These are phyloP conservation scores for Monosporascus sp. DNA, from an alignment of 2,329 filamentous ascomycete genomes.

Conservation along the genomic window DNA sequence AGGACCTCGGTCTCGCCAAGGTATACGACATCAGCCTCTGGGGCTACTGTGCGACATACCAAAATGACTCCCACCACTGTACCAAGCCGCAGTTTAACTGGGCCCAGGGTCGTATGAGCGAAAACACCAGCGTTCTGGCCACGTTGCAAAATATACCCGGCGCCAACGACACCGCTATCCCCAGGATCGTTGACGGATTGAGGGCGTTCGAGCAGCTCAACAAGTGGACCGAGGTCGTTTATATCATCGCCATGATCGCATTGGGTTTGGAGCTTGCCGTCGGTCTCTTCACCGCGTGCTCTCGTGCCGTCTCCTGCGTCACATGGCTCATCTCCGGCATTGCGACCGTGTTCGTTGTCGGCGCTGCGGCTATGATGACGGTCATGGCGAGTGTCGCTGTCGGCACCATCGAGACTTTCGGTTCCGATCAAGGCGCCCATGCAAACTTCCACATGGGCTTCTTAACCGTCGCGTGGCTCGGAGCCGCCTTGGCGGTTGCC, in stretches of 20 bases:
- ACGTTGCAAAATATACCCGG: slow-evolving; percentile 42
- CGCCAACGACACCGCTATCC: slow-evolving; percentile 59
- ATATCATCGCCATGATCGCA: slow-evolving; percentile 65
- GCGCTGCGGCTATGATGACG: slow-evolving; percentile 68
- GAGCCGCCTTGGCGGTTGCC: slow-evolving; percentile 68
- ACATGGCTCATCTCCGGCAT: slow-evolving; percentile 72
- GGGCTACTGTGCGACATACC: slow-evolving; percentile 72
- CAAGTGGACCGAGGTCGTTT: slow-evolving; percentile 80
- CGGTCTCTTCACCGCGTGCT: slow-evolving; percentile 79
- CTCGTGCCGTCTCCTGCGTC: slow-evolving; percentile 72
- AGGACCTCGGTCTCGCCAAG: slow-evolving; percentile 60
- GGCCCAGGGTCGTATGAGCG: slow-evolving; percentile 66
- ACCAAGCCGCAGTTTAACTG: slow-evolving; percentile 68
- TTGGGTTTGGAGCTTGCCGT: slow-evolving; percentile 69
- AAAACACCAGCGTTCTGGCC: slow-evolving; percentile 51
- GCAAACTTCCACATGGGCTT: slow-evolving; percentile 63
- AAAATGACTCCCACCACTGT: slow-evolving; percentile 59
- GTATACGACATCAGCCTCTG: slow-evolving; percentile 79
- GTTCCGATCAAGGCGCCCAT: slow-evolving; percentile 67
- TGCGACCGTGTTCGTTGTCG: slow-evolving; percentile 49
- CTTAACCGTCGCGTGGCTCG: slow-evolving; percentile 72
- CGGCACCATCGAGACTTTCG: slow-evolving; percentile 59
- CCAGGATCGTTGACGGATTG: slow-evolving; percentile 61
- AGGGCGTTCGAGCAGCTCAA: slow-evolving; percentile 67
- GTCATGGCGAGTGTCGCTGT: slow-evolving; percentile 67